Evolutionary conservation across 129 eudicot genomes (phyloP).

Genomic region (Artemisia annua): DNA sequence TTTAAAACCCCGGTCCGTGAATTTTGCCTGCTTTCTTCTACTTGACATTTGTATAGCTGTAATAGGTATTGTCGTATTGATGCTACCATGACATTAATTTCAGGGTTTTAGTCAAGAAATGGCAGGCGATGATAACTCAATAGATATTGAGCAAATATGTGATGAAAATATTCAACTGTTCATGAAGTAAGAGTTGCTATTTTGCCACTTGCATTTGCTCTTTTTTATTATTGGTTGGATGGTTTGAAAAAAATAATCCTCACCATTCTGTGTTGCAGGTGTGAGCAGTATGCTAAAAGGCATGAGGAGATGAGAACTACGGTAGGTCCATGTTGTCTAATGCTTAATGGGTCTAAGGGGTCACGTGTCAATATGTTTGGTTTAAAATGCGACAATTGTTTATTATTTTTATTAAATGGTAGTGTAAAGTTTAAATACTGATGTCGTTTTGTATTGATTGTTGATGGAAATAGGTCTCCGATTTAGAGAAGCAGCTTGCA

Average conservation of each 20-base stretch:
- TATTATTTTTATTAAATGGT: not conserved
- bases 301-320: slow-evolving; percentile 50
- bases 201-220: slow-evolving; percentile 5
- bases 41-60: not conserved
- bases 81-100: slow-evolving; percentile 7
- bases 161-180: slow-evolving; percentile 80
- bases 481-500: slow-evolving; percentile 63
- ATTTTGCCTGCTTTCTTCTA: slow-evolving; percentile 15
- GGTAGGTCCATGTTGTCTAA: slow-evolving; percentile 37
- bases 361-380: not conserved
- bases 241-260: slow-evolving; percentile 2
- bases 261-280: slow-evolving; percentile 38
- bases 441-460: slow-evolving; percentile 3
- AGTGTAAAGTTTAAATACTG: not conserved
- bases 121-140: slow-evolving; percentile 32
- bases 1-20: slow-evolving; percentile 35
- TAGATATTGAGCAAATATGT: slow-evolving; percentile 58
- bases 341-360: slow-evolving; percentile 13
- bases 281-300: slow-evolving; percentile 61
- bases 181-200: slow-evolving; percentile 48
- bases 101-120: slow-evolving; percentile 54
- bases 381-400: not conserved
- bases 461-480: slow-evolving; percentile 43
- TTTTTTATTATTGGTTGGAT: not conserved
- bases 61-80: no score